Evolutionary conservation across 2,329 filamentous ascomycete species (phyloP), one percentile per base, ranked within the genome.

Genomic region (Aspergillus sp.): DNA sequence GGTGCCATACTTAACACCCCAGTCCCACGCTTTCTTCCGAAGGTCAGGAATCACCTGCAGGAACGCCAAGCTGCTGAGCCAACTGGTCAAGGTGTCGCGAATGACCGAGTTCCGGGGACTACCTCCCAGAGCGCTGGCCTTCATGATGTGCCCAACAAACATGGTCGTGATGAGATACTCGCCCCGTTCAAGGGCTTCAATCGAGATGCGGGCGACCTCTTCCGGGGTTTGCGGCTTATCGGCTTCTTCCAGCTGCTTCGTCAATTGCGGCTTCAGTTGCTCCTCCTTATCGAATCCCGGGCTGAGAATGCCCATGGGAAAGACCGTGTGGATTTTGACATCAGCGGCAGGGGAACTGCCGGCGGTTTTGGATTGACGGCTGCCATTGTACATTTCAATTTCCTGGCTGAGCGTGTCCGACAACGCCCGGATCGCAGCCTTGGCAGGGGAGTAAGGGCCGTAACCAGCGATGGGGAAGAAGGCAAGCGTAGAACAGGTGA

Each of bases 361-460:
- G 2, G 72, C 63, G 22, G 64, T 57, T 33, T 71, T 63, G 30
- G 73, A 72, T 32, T 69, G 69, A 9, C 79, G 73, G 17, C 80
- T 77, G 41, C 82, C 87, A 42, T 92, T 91, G 76, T 97, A 99
- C 47, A 96, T 77, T 63, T 90, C 79, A 41, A 95, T 76, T 73
- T 99, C 94, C 66, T 93, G 89, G 19, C 84, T 84, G 46, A 99
- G 78, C 0, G 86, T 87, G 68, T 99, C 94, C 49, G 88, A 88
- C 13, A 99, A 79, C 14, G 85, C 87, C 52, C 90, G 85, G 60
- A 99, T 79, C 1, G 94, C 94, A 49, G 86, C 86, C 75, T 99
- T 99, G 51, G 87, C 80, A 3, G 93, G 90, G 0, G 85, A 82
- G 72, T 99, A 99, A 0, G 90, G 82, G 0, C 79, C 81, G 72